Percentiles rank a stretch among this genome's conserved stretches.
Conservation (phyloP, 495 filamentous ascomycete species). For the Bacidia rubella region DNA sequence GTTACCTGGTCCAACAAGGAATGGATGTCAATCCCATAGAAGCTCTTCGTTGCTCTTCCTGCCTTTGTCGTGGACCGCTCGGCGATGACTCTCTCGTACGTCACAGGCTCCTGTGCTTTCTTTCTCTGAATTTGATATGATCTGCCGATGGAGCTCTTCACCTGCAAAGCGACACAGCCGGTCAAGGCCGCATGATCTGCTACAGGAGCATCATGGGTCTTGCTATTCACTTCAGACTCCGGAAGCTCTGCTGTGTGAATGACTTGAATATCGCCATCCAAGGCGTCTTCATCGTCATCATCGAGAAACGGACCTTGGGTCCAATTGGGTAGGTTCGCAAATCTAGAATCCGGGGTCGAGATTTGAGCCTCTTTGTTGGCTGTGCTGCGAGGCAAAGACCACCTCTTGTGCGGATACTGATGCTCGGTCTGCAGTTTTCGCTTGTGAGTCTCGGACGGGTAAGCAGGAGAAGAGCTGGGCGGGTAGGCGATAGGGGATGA, state of each 20-base stretch:
- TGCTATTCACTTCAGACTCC: too few relatives aligned
- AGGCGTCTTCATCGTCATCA: conserved; percentile 23
- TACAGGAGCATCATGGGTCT: too few relatives aligned
- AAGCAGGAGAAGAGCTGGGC: conserved; percentile 36
- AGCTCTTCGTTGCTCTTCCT: conserved; percentile 64
- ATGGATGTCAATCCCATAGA: conserved; percentile 87
- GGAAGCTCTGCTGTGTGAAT: neutral
- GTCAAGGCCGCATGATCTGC: too few relatives aligned
- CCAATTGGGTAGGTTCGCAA: conserved; percentile 16
- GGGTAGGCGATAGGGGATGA: conserved; percentile 51
- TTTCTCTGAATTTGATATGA: conserved; percentile 41
- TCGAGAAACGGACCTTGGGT: conserved; percentile 35
- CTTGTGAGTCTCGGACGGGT: conserved; percentile 24
- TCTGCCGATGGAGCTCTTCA: conserved; percentile 52
- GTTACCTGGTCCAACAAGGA: conserved; percentile 56
- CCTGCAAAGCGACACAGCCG: neutral
- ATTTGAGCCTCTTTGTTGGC: neutral
- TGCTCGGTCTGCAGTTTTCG: conserved; percentile 28
- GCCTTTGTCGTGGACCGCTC: conserved; percentile 51
- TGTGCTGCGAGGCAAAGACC: neutral
- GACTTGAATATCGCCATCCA: neutral
- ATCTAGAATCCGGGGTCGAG: neutral
- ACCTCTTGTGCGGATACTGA: conserved; percentile 22
- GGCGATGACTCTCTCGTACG: conserved; percentile 58
- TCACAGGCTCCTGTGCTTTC: conserved; percentile 30